A percentile compares a stretch with the other conserved stretches of the same genome.
phyloP scores from a whole-genome alignment of 1,139 yeast genomes.

The Hanseniaspora gamundiae region DNA sequence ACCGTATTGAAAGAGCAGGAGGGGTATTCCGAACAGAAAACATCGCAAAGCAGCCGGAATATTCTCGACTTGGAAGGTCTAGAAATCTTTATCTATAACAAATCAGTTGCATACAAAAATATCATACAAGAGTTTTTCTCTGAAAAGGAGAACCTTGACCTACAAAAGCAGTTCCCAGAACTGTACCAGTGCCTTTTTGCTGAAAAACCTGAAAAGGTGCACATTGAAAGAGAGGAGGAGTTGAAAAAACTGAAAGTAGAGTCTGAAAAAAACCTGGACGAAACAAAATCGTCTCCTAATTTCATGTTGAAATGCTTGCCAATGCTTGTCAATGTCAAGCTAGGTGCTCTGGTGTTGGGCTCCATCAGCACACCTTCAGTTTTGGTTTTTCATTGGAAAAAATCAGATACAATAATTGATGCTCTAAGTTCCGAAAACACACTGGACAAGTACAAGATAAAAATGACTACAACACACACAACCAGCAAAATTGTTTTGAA shows the following conservation, averaged over 20 bases:
- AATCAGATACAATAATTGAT: slow-evolving; percentile 52
- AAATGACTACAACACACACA: slow-evolving; percentile 32
- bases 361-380: slow-evolving; percentile 68
- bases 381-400: slow-evolving; percentile 45
- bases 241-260: not conserved
- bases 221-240: too few relatives aligned
- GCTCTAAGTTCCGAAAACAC: slow-evolving; percentile 10
- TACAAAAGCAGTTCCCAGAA: slow-evolving; percentile 6
- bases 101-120: slow-evolving; percentile 64
- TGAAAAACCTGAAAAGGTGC: slow-evolving; percentile 1
- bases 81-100: slow-evolving; percentile 71
- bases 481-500: slow-evolving; percentile 48
- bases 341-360: slow-evolving; percentile 70
- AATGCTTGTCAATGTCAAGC: slow-evolving; percentile 41
- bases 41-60: slow-evolving; percentile 40
- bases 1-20: slow-evolving; percentile 24
- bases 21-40: slow-evolving; percentile 21
- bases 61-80: slow-evolving; percentile 56
- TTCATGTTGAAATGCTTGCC: slow-evolving; percentile 41
- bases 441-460: slow-evolving; percentile 38
- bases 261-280: slow-evolving; percentile 1
- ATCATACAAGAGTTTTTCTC: slow-evolving; percentile 35
- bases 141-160: slow-evolving; percentile 19
- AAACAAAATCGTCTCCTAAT: slow-evolving; percentile 6
- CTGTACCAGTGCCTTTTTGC: slow-evolving; percentile 15